phyloP scores from a whole-genome alignment of 768 basidiomycete species.

The Rhodotorula toruloides region DNA sequence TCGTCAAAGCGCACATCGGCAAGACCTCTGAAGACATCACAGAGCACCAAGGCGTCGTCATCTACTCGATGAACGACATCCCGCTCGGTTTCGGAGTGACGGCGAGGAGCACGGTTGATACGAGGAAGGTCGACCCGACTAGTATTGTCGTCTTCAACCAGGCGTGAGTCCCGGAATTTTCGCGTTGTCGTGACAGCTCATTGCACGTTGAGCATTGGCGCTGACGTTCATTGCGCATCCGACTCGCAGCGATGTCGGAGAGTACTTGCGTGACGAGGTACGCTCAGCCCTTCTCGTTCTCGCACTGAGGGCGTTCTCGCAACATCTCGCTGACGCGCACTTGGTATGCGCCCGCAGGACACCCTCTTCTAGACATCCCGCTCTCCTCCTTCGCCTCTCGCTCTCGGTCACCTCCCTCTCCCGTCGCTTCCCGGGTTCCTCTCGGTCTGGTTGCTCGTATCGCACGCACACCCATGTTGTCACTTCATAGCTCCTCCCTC shows the following conservation, averaged over 20 bases:
- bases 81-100: slow-evolving; percentile 97
- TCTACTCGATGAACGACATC: slow-evolving; percentile 91
- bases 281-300: not conserved
- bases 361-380: slow-evolving; percentile 59
- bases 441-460: no score
- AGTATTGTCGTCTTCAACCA: slow-evolving; percentile 98
- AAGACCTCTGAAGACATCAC: slow-evolving; percentile 98
- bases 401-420: no score
- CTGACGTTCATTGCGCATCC: not conserved
- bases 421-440: no score
- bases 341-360: slow-evolving; percentile 61
- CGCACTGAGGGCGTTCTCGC: not conserved
- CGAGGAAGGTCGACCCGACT: slow-evolving; percentile 92
- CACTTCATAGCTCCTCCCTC: no score
- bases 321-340: no score
- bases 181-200: not conserved
- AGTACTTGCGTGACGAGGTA: slow-evolving; percentile 82
- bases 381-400: not conserved
- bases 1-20: slow-evolving; percentile 96
- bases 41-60: slow-evolving; percentile 95
- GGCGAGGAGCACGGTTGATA: slow-evolving; percentile 88
- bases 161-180: slow-evolving; percentile 58
- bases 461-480: no score
- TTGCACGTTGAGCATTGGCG: not conserved
- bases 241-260: slow-evolving; percentile 77